These are phyloP conservation scores for Aspergillus sergii DNA, from an alignment of 2,329 filamentous ascomycete genomes.

Conservation along the genomic window DNA sequence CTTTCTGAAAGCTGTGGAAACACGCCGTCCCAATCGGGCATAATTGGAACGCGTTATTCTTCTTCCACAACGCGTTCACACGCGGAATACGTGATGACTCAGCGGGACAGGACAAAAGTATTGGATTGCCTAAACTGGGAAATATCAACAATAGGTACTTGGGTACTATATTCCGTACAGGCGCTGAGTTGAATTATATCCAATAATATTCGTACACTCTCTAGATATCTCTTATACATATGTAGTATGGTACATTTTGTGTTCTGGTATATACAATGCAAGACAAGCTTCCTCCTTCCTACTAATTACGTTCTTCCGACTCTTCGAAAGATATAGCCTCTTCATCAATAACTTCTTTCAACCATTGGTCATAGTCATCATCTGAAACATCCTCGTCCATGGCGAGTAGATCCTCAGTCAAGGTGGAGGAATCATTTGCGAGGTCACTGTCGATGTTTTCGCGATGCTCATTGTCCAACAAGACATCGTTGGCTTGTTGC, in stretches of 20 bases:
- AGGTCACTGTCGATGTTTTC: neutral
- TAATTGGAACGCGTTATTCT: conserved; percentile 35
- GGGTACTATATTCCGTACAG: neutral
- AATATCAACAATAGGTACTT: neutral
- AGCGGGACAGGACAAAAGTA: neutral
- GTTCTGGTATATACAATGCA: conserved; percentile 10
- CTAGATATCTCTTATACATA: conserved; percentile 3
- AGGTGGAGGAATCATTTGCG: neutral
- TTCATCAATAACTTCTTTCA: neutral
- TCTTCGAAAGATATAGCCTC: neutral
- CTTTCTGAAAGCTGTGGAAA: conserved; percentile 20
- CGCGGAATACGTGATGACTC: conserved; percentile 15
- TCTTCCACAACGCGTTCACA: conserved; percentile 7
- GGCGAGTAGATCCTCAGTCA: conserved; percentile 1
- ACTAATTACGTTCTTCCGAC: neutral
- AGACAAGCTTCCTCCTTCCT: neutral
- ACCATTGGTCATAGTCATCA: neutral
- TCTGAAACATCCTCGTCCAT: conserved; percentile 1
- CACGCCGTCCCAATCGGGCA: conserved; percentile 35
- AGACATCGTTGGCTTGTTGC: conserved; percentile 22
- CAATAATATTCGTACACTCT: conserved; percentile 3
- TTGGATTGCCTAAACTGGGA: neutral
- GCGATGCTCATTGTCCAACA: conserved; percentile 18
- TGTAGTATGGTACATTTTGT: conserved; percentile 7
- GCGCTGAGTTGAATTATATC: neutral